Evolutionary conservation across 2,329 filamentous ascomycete genomes (phyloP).

Genomic region (Alternaria sp.): DNA sequence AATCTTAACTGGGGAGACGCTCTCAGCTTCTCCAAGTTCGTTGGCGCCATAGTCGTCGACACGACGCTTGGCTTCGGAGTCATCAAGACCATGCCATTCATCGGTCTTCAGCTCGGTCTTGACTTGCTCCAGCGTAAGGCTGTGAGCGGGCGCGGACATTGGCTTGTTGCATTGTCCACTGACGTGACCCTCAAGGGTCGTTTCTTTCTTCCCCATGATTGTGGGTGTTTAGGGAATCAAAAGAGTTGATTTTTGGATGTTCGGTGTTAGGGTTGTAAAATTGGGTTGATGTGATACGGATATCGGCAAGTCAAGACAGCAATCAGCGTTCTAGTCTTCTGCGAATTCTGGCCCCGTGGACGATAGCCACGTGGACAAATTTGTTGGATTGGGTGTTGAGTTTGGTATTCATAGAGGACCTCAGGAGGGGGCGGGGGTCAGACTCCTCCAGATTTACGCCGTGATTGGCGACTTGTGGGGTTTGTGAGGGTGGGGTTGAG

Average conservation of each 20-base stretch:
- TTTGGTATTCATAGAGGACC: conserved; percentile 32
- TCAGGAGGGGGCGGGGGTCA: conserved; percentile 37
- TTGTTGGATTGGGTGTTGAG: conserved; percentile 23
- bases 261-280: not conserved
- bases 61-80: conserved; percentile 64
- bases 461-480: conserved; percentile 28
- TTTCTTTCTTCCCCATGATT: conserved; percentile 31
- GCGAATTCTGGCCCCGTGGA: conserved; percentile 25
- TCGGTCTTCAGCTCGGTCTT: conserved; percentile 66
- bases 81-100: conserved; percentile 69
- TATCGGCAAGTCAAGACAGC: not conserved
- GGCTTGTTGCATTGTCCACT: conserved; percentile 55
- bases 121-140: conserved; percentile 60
- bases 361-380: conserved; percentile 28
- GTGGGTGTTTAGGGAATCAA: not conserved
- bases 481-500: not conserved
- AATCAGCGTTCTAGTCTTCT: conserved; percentile 22
- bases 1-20: conserved; percentile 74
- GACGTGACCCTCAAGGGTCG: conserved; percentile 36
- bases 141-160: conserved; percentile 68
- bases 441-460: conserved; percentile 36
- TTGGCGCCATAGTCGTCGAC: conserved; percentile 69
- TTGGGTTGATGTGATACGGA: not conserved
- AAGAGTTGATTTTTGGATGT: not conserved
- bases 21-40: conserved; percentile 72